Evolutionary conservation across 2,329 filamentous ascomycete species (phyloP).

Genomic region (Elsinoe australis): DNA sequence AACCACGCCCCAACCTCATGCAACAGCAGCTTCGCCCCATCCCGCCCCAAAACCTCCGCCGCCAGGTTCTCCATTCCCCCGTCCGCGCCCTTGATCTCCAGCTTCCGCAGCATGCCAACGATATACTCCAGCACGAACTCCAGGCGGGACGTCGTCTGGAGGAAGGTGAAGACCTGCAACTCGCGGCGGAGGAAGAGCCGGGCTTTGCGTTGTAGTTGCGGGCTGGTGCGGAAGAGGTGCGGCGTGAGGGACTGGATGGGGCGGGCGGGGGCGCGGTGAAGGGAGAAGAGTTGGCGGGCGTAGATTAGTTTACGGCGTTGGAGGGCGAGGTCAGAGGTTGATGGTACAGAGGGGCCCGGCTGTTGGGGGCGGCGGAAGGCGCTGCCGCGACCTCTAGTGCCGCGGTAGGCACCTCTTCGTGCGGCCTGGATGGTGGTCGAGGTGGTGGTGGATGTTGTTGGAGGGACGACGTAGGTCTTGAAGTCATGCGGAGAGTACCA

Average conservation of each 20-base stretch:
- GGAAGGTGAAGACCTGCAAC: conserved; percentile 71
- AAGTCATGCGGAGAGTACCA: conserved; percentile 46
- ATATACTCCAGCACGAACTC: conserved; percentile 85
- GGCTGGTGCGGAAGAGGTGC: conserved; percentile 53
- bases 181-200: conserved; percentile 77
- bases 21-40: conserved; percentile 66
- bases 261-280: conserved; percentile 72
- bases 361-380: neutral
- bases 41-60: conserved; percentile 66
- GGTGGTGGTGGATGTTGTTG: conserved; percentile 18
- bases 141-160: conserved; percentile 52
- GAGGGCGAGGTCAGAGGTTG: conserved; percentile 36
- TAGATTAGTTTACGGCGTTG: conserved; percentile 65
- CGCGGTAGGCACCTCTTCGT: neutral
- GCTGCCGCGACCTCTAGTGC: neutral
- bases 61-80: conserved; percentile 75
- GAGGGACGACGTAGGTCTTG: conserved; percentile 51
- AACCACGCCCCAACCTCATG: conserved; percentile 81
- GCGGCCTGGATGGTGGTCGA: conserved; percentile 9
- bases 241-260: conserved; percentile 67
- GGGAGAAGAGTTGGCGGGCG: conserved; percentile 60
- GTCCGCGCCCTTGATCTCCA: conserved; percentile 70
- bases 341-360: neutral
- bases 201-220: conserved; percentile 65
- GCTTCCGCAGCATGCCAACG: conserved; percentile 70